Base-by-base conservation (phyloP, 176 grass and related monocot genomes). In the Chloris gayana region DNA sequence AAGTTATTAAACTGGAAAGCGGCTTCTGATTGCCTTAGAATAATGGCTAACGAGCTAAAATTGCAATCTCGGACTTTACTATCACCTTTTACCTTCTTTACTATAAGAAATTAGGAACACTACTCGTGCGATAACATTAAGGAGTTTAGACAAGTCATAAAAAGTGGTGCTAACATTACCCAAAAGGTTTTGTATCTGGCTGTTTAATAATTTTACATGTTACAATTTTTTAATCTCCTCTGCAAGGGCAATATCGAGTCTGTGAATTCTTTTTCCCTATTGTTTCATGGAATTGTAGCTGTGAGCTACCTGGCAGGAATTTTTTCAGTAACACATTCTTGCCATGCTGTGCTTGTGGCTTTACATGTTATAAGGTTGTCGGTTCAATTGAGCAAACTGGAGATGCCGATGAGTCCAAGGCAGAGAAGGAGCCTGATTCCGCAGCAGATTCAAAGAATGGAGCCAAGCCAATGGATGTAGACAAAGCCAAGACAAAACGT, bases 301-400 rank as follows among this genome's bases (percentile, higher is more conserved):
- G 22, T 71, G 26, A 58, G 35, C 17, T 77, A 81, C n/a, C 12
- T 58, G 59, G 45, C 14, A 21, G 37, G 3, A 33, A 49, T 29
- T 7, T 64, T 81, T 10, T 38, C 3, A 27, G 29, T 38, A 44
- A 71, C 29, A n/a, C 67, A 22, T 57, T 63, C 65, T 88, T 63
- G 72, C n/a, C 35, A 0, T 53, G 49, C 57, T 7, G 38, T 46
- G 11, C 73, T 32, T 62, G 26, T 73, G 17, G 50, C 29, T 89
- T 59, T 57, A 76, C 74, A 22, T 91, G 27, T 83, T 76, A 2
- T 10, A 69, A 99, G 97, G 88, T 89, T 80, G 93, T 99, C 65
- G 97, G 97, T 68, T 89, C 88, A 42, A 93, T 99, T 80, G 90
- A 99, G 67, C 88, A 91, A 91, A 76, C 15, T 14, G 93, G 75